Conservation (phyloP, 805 yeast genomes). For the Lipomyces lipofer region DNA sequence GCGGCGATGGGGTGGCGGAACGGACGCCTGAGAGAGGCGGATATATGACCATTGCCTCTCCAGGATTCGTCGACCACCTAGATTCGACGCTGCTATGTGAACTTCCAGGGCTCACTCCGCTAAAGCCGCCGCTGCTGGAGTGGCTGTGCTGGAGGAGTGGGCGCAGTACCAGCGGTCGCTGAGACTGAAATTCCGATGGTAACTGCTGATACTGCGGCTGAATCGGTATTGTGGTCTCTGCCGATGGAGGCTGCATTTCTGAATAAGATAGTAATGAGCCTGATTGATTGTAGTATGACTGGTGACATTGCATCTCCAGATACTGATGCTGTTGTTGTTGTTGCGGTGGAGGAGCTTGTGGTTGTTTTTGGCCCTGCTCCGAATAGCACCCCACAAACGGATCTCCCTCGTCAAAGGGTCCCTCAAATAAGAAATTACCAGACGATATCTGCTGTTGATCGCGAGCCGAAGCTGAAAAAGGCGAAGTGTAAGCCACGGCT, state of each 20-base stretch:
- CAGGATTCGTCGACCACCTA: neutral
- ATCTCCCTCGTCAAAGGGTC: too few species aligned
- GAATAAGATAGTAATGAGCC: neutral
- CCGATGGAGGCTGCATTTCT: neutral
- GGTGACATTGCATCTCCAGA: neutral
- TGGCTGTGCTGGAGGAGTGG: neutral
- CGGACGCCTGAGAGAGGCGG: too few species aligned
- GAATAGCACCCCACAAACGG: too few species aligned
- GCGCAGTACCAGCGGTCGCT: neutral
- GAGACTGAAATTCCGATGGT: neutral
- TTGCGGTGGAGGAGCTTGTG: too few species aligned
- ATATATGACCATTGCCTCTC: neutral
- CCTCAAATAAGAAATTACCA: too few species aligned
- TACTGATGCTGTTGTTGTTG: neutral
- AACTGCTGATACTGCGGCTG: neutral
- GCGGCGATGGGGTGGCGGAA: neutral
- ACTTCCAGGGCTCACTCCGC: neutral
- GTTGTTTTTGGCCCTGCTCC: too few species aligned
- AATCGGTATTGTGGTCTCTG: neutral
- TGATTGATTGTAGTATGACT: neutral
- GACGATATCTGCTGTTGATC: too few species aligned
- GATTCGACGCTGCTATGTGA: neutral
- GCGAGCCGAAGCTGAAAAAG: too few species aligned
- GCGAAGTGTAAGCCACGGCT: too few species aligned
- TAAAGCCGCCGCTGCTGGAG: neutral